Conservation (phyloP, 495 filamentous ascomycete genomes). For the Umbilicaria muhlenbergii region DNA sequence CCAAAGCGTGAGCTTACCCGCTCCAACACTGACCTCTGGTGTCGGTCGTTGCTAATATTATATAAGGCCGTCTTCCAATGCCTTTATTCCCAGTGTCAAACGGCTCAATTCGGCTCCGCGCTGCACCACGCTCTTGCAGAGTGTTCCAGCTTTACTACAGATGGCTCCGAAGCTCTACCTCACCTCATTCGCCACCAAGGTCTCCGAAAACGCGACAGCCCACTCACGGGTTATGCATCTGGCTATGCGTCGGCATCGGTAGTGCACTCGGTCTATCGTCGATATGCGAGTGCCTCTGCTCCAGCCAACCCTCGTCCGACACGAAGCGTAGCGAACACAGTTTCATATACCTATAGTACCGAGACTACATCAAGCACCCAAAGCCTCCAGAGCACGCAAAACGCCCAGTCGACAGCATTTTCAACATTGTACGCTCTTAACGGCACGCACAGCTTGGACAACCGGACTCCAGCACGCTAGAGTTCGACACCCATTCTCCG, state of each 20-base stretch:
- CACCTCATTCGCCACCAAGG: conserved; percentile 13
- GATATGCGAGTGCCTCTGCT: conserved; percentile 6
- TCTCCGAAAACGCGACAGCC: conserved; percentile 9
- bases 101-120: conserved; percentile 19
- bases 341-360: too few species aligned
- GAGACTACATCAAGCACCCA: too few species aligned
- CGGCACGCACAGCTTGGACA: conserved; percentile 1
- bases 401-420: conserved; percentile 18
- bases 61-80: conserved; percentile 22
- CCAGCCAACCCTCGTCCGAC: conserved; percentile 8
- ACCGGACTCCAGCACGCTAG: too few species aligned
- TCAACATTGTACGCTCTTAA: conserved; percentile 27
- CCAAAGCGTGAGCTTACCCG: conserved; percentile 16
- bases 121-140: conserved; percentile 18
- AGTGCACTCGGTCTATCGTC: conserved; percentile 8
- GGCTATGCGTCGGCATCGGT: conserved; percentile 4
- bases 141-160: conserved; percentile 11
- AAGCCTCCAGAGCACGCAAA: too few species aligned
- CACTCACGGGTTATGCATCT: conserved; percentile 1
- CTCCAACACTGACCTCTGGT: neutral
- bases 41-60: conserved; percentile 6
- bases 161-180: conserved; percentile 3
- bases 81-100: conserved; percentile 27
- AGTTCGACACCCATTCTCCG: too few species aligned
- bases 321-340: conserved; percentile 2